Evolutionary conservation across 352 stramenopile genomes (phyloP).

Genomic region (Globisporangium barbulae): DNA sequence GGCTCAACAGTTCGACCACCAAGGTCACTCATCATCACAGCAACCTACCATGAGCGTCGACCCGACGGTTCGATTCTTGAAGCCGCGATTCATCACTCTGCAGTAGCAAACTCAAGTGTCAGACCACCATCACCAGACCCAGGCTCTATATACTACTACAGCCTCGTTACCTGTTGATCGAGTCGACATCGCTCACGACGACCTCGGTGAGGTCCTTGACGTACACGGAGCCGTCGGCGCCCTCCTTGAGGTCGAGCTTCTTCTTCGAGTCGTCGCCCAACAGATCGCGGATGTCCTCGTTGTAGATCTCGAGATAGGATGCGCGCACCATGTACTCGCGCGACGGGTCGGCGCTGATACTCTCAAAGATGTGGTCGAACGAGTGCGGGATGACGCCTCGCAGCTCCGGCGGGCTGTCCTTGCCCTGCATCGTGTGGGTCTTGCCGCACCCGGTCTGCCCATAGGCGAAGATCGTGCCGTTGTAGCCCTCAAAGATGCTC

Average conservation of each 20-base stretch:
- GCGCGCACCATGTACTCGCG: constrained; percentile 82
- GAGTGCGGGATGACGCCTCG: constrained; percentile 80
- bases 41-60: constrained; percentile 73
- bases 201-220: constrained; percentile 89
- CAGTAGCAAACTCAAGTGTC: not conserved
- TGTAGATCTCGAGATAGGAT: constrained; percentile 96
- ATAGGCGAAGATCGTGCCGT: constrained; percentile 92
- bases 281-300: constrained; percentile 92
- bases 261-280: constrained; percentile 79
- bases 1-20: no score
- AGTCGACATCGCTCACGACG: constrained; percentile 68
- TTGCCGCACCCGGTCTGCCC: constrained; percentile 85
- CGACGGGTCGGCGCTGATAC: constrained; percentile 61
- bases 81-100: constrained; percentile 69
- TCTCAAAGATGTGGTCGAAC: constrained; percentile 88
- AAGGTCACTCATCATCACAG: no score
- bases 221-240: constrained; percentile 75
- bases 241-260: constrained; percentile 85
- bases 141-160: not conserved
- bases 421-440: constrained; percentile 85
- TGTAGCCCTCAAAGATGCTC: constrained; percentile 90
- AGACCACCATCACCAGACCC: not conserved
- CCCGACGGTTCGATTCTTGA: constrained; percentile 82
- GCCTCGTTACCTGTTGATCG: constrained; percentile 51
- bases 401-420: constrained; percentile 68